Conservation (phyloP, 495 filamentous ascomycete species). For the Penicillium psychrofluorescens region DNA sequence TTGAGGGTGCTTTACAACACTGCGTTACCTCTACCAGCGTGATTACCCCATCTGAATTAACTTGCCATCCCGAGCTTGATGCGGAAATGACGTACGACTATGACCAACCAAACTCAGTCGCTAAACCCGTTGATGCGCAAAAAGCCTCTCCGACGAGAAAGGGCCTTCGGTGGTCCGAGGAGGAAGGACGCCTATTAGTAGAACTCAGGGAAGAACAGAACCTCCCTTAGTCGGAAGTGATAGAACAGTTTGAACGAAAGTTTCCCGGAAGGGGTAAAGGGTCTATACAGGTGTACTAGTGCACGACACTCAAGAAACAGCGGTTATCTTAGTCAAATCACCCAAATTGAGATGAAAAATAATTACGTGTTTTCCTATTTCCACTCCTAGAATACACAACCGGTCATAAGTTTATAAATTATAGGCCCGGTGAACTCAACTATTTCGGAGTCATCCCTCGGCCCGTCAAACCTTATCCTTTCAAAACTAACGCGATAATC, state of each 20-base stretch:
- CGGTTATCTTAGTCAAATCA: neutral
- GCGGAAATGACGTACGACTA: neutral
- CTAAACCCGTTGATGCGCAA: neutral
- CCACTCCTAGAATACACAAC: too few relatives aligned
- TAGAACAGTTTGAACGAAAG: neutral
- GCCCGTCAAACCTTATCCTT: too few relatives aligned
- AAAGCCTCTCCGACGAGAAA: neutral
- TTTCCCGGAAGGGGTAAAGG: slow-evolving; percentile 5
- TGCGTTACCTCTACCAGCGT: neutral
- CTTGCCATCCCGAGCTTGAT: neutral
- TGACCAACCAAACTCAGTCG: neutral
- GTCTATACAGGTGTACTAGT: neutral
- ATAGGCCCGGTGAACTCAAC: too few relatives aligned
- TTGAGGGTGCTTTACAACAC: neutral
- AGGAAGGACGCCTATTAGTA: slow-evolving; percentile 3
- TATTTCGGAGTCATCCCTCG: too few relatives aligned
- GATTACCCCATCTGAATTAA: neutral
- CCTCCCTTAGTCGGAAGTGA: slow-evolving; percentile 5
- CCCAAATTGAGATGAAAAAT: neutral
- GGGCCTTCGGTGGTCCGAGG: neutral
- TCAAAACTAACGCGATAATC: too few relatives aligned
- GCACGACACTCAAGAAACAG: neutral
- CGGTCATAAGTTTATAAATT: too few relatives aligned
- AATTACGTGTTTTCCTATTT: neutral
- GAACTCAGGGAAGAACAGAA: slow-evolving; percentile 5